Evolutionary conservation across 2,329 filamentous ascomycete genomes (phyloP).

Genomic region (Neurospora crassa): DNA sequence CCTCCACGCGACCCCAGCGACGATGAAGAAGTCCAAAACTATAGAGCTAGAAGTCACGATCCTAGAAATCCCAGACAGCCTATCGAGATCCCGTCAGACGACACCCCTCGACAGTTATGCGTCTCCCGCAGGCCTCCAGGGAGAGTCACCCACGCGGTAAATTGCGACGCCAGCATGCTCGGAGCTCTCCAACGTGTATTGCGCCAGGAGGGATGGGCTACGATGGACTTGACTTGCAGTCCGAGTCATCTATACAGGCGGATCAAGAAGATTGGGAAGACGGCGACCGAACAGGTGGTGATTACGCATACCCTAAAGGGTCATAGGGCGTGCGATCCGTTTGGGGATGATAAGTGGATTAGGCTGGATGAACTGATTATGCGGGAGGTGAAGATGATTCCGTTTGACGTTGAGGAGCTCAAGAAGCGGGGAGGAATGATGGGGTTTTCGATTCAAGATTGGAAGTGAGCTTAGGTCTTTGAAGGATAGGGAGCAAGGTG

Average conservation of each 20-base stretch:
- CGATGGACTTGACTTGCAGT: neutral
- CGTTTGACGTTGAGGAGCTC: neutral
- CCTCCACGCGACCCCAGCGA: neutral
- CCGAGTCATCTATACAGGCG: neutral
- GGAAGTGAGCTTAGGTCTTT: neutral
- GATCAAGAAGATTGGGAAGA: neutral
- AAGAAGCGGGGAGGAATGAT: neutral
- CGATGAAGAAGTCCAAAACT: neutral
- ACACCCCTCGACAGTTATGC: neutral
- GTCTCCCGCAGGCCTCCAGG: neutral
- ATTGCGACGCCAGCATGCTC: constrained; percentile 8
- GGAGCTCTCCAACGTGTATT: constrained; percentile 3
- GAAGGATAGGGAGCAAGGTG: neutral
- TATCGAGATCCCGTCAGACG: neutral
- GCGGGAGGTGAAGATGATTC: neutral
- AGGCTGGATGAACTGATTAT: neutral
- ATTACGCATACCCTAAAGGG: neutral
- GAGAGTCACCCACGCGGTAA: neutral
- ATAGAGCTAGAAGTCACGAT: neutral
- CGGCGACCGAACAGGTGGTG: neutral
- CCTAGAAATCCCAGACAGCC: neutral
- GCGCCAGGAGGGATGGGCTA: neutral
- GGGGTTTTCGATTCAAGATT: neutral
- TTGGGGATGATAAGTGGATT: constrained; percentile 1
- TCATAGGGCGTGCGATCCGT: constrained; percentile 1